Evolutionary conservation across 2,329 filamentous ascomycete genomes (phyloP).

Genomic region (Lachnellula willkommii): DNA sequence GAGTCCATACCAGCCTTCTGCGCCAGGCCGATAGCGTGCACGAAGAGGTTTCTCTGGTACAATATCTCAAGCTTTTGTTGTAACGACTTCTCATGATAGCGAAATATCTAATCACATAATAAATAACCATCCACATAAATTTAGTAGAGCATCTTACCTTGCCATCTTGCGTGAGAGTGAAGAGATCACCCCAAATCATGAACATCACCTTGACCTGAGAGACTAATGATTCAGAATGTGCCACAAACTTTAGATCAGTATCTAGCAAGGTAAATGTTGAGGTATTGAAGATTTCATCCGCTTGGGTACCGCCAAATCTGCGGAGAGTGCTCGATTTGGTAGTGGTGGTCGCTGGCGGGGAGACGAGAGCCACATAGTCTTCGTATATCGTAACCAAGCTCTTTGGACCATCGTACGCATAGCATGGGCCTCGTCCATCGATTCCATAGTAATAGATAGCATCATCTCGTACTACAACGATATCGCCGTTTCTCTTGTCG

Average conservation of each 20-base stretch:
- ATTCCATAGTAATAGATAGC: constrained; percentile 90
- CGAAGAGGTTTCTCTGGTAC: constrained; percentile 89
- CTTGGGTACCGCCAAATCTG: constrained; percentile 65
- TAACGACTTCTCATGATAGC: constrained; percentile 85
- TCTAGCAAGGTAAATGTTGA: constrained; percentile 90
- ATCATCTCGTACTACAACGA: constrained; percentile 90
- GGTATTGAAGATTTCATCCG: constrained; percentile 77
- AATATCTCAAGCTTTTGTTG: constrained; percentile 89
- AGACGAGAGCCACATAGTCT: constrained; percentile 83
- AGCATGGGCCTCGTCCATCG: constrained; percentile 79
- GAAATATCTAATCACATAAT: constrained; percentile 60
- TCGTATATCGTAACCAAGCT: constrained; percentile 72
- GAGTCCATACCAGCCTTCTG: constrained; percentile 79
- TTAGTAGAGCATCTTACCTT: constrained; percentile 56
- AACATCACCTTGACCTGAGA: constrained; percentile 77
- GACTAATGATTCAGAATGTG: constrained; percentile 79
- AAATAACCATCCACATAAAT: constrained; percentile 16
- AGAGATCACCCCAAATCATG: constrained; percentile 85
- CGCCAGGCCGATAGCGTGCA: constrained; percentile 85
- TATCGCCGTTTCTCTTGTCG: constrained; percentile 71
- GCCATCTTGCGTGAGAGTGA: constrained; percentile 83
- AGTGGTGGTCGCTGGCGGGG: constrained; percentile 56
- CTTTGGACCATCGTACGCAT: constrained; percentile 88
- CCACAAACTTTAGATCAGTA: constrained; percentile 82
- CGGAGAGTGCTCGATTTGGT: constrained; percentile 52